Evolutionary conservation across 2,329 filamentous ascomycete species (phyloP).

Genomic region (Paecilomyces formosus): DNA sequence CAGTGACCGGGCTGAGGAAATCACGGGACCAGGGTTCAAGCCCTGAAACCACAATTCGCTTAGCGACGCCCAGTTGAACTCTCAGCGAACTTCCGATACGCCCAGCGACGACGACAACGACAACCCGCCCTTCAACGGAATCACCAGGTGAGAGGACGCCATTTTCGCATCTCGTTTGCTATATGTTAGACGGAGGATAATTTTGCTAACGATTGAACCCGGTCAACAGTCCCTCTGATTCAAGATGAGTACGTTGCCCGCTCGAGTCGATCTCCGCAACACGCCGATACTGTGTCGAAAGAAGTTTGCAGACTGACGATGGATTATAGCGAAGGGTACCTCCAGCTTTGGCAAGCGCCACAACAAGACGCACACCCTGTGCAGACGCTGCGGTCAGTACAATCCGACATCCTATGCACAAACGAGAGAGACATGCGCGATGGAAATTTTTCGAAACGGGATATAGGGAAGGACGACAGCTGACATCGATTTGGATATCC

Average conservation of each 20-base stretch:
- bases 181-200: conserved; percentile 1
- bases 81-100: conserved; percentile 32
- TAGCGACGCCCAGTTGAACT: conserved; percentile 25
- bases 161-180: conserved; percentile 8
- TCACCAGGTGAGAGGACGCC: conserved; percentile 32
- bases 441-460: conserved; percentile 4
- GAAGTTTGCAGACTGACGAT: conserved; percentile 35
- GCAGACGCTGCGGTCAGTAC: conserved; percentile 92
- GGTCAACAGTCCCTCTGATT: conserved; percentile 39
- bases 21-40: conserved; percentile 27
- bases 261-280: conserved; percentile 11
- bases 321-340: conserved; percentile 59
- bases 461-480: conserved; percentile 11
- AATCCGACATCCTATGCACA: background rate
- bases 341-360: conserved; percentile 73
- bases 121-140: conserved; percentile 40
- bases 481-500: conserved; percentile 25
- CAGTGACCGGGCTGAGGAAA: background rate
- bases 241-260: conserved; percentile 51
- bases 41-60: conserved; percentile 35
- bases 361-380: conserved; percentile 98
- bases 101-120: conserved; percentile 39
- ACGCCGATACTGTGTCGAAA: background rate
- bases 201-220: conserved; percentile 17
- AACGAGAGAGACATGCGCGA: background rate